A percentile compares a stretch with the other conserved stretches of the same genome.
Conservation (phyloP, 805 yeast genomes). For the Maudiozyma barnettii region DNA sequence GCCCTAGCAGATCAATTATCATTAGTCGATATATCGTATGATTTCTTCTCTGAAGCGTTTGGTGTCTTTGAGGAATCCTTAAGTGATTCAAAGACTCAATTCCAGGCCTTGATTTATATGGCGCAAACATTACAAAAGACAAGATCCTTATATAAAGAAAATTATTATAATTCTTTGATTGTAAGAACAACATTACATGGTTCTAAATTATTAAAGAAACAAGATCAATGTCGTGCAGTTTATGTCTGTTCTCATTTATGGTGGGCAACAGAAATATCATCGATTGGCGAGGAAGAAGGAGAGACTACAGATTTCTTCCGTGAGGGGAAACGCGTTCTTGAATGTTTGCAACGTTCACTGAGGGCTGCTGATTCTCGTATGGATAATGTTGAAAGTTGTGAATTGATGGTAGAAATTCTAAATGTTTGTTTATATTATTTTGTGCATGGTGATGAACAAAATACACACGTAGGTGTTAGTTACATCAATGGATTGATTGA, state of each 20-base stretch:
- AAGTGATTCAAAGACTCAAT: slow-evolving; percentile 45
- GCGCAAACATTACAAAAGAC: slow-evolving; percentile 44
- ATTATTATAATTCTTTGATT: slow-evolving; percentile 60
- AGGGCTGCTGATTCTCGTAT: slow-evolving; percentile 91
- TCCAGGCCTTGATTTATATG: slow-evolving; percentile 41
- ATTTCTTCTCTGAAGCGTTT: slow-evolving; percentile 81
- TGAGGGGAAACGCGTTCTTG: slow-evolving; percentile 69
- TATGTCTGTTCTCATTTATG: slow-evolving; percentile 83
- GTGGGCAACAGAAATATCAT: slow-evolving; percentile 72
- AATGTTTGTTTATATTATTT: slow-evolving; percentile 79
- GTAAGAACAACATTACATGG: slow-evolving; percentile 83
- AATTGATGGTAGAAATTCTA: slow-evolving; percentile 81
- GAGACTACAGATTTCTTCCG: slow-evolving; percentile 33
- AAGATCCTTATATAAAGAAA: slow-evolving; percentile 37
- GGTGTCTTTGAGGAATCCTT: slow-evolving; percentile 66
- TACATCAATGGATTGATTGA: slow-evolving; percentile 84
- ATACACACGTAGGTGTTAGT: slow-evolving; percentile 46
- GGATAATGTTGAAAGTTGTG: slow-evolving; percentile 56
- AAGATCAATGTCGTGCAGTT: slow-evolving; percentile 87
- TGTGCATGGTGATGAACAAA: slow-evolving; percentile 31
- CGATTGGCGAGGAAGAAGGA: slow-evolving; percentile 38
- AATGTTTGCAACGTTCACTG: slow-evolving; percentile 79
- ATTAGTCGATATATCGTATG: slow-evolving; percentile 68
- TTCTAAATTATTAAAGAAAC: slow-evolving; percentile 77
- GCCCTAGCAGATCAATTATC: slow-evolving; percentile 68